A percentile compares a stretch with the other conserved stretches of the same genome.
These are phyloP conservation scores for Cyclocybe cylindracea DNA, from an alignment of 768 basidiomycete species.

Conservation along the genomic window DNA sequence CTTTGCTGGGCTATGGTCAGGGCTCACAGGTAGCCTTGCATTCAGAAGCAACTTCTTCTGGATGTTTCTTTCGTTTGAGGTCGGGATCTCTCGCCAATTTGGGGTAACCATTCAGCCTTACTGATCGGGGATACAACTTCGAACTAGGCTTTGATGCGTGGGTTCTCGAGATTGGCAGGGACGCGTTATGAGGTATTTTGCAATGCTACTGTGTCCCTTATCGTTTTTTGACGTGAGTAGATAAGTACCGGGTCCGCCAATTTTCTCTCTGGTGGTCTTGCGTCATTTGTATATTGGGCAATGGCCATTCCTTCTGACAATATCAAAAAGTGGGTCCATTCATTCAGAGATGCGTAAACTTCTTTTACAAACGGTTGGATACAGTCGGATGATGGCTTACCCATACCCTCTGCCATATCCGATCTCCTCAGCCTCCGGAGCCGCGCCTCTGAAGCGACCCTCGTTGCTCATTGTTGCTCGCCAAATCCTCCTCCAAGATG, in stretches of 20 bases:
- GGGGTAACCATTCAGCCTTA: constrained; percentile 2
- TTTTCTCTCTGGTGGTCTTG: constrained; percentile 66
- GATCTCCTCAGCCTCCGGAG: constrained; percentile 22
- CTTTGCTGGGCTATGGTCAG: constrained; percentile 68
- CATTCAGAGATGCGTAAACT: constrained; percentile 5
- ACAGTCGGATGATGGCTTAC: constrained; percentile 66
- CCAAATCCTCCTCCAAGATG: constrained; percentile 54
- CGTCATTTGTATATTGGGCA: constrained; percentile 64
- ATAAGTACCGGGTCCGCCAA: constrained; percentile 62
- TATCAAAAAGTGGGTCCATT: constrained; percentile 68
- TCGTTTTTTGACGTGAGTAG: constrained; percentile 29
- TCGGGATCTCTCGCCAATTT: constrained; percentile 19
- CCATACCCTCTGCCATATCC: constrained; percentile 49
- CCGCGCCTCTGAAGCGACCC: constrained; percentile 30
- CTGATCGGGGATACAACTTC: constrained; percentile 17
- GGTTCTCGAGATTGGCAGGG: constrained; percentile 53
- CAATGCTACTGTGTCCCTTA: not conserved
- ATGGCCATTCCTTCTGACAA: constrained; percentile 79
- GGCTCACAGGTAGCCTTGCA: constrained; percentile 70
- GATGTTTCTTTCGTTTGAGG: constrained; percentile 78
- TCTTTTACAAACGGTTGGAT: constrained; percentile 1
- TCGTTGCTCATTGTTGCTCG: constrained; percentile 52
- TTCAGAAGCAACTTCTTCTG: constrained; percentile 77
- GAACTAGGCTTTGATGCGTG: constrained; percentile 57
- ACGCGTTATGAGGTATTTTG: constrained; percentile 60